Percentiles rank a stretch among this genome's conserved stretches.
phyloP scores from a whole-genome alignment of 2,329 filamentous ascomycete genomes.

The Furcasterigmium sp. region DNA sequence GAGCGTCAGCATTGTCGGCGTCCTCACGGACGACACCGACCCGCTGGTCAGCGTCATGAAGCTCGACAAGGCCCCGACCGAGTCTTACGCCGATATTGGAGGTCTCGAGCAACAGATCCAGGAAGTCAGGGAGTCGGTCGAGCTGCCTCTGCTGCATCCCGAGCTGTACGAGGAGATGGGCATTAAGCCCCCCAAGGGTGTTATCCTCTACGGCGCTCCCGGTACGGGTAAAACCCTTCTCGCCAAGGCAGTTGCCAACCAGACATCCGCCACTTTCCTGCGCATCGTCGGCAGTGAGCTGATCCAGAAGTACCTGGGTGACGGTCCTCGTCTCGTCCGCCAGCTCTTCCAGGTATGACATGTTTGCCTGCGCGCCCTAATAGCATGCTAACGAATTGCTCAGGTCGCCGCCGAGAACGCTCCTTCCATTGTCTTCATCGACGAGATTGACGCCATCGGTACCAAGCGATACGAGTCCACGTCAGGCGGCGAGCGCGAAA shows the following conservation, averaged over 20 bases:
- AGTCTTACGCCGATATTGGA: constrained; percentile 98
- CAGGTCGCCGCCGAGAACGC: constrained; percentile 91
- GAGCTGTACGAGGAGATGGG: constrained; percentile 99
- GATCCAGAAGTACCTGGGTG: constrained; percentile 97
- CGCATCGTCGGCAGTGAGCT: constrained; percentile 97
- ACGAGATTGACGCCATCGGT: constrained; percentile 98
- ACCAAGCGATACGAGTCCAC: constrained; percentile 98
- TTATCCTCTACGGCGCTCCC: constrained; percentile 95
- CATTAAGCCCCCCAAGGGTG: constrained; percentile 98
- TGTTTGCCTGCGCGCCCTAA: not conserved
- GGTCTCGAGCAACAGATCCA: constrained; percentile 94
- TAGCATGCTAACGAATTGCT: constrained; percentile 8
- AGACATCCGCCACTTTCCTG: constrained; percentile 96
- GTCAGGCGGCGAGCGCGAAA: constrained; percentile 92
- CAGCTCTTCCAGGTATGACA: constrained; percentile 78
- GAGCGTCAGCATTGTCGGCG: constrained; percentile 94
- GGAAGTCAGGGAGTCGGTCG: constrained; percentile 94
- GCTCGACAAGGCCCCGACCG: constrained; percentile 95
- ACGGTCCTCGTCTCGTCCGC: constrained; percentile 88
- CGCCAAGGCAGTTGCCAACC: constrained; percentile 97
- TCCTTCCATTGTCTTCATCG: constrained; percentile 96
- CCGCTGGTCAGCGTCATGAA: constrained; percentile 98
- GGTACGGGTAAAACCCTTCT: constrained; percentile 97
- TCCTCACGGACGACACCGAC: constrained; percentile 93
- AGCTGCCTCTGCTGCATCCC: constrained; percentile 88